Conservation (phyloP, 176 grass and related monocot genomes). For the Ampelocalamus luodianensis region DNA sequence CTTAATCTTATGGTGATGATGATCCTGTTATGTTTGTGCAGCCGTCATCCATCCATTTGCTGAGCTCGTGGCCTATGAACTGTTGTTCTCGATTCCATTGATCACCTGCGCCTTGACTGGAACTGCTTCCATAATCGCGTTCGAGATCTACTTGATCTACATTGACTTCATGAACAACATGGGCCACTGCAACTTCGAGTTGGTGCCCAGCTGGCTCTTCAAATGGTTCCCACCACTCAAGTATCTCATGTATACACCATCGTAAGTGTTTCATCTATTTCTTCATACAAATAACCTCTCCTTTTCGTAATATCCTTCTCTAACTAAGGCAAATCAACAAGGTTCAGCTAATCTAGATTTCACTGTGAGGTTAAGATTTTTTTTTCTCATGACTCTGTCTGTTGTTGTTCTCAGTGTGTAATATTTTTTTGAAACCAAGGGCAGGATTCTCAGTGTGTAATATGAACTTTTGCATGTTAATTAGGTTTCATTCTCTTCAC, state of each 20-base stretch:
- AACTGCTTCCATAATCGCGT: conserved; percentile 48
- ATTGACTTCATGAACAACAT: conserved; percentile 99
- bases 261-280: conserved; percentile 59
- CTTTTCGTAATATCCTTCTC: neutral
- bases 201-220: conserved; percentile 78
- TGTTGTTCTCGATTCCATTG: conserved; percentile 70
- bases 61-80: conserved; percentile 69
- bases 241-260: conserved; percentile 96
- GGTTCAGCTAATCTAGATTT: neutral
- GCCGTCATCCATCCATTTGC: conserved; percentile 95
- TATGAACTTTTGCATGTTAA: neutral
- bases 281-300: neutral
- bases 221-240: conserved; percentile 77
- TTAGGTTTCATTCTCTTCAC: conserved; percentile 93
- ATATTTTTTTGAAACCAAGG: too few relatives aligned
- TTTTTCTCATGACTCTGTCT: conserved; percentile 7
- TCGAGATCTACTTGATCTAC: conserved; percentile 57
- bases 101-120: conserved; percentile 42
- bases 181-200: conserved; percentile 93
- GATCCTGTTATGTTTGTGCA: conserved; percentile 36
- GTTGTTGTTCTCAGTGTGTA: neutral
- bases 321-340: neutral
- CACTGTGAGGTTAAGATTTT: neutral
- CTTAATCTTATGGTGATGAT: neutral
- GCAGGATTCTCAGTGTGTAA: neutral